phyloP scores from a whole-genome alignment of 225 moss, liverwort and hornwort species.

The Asterella californica region DNA sequence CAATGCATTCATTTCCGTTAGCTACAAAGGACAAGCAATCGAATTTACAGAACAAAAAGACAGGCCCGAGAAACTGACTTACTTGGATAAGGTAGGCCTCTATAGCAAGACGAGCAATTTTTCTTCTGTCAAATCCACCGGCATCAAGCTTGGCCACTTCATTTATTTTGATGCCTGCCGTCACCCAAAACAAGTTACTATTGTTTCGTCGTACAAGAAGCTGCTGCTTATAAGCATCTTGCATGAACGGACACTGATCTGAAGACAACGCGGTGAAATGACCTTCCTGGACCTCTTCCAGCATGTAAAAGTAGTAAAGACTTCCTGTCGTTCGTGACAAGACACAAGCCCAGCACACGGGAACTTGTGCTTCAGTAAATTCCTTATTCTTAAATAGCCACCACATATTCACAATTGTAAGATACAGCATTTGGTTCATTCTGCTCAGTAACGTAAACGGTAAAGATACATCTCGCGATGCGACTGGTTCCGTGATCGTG shows the following conservation, averaged over 20 bases:
- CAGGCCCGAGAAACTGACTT: background rate
- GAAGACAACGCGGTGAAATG: background rate
- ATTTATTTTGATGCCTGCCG: constrained; percentile 88
- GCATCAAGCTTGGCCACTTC: constrained; percentile 64
- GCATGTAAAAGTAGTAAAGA: background rate
- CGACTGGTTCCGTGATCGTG: too few species aligned
- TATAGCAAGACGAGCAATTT: constrained; percentile 78
- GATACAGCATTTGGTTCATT: background rate
- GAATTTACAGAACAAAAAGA: background rate
- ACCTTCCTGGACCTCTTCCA: background rate
- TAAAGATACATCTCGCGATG: too few species aligned
- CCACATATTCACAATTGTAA: background rate
- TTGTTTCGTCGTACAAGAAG: background rate
- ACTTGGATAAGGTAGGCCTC: constrained; percentile 99
- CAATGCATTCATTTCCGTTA: too few species aligned
- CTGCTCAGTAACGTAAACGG: too few species aligned
- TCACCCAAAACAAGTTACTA: background rate
- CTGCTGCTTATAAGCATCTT: background rate
- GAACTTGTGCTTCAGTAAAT: background rate
- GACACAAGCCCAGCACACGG: background rate
- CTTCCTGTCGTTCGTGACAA: background rate
- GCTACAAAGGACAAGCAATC: background rate
- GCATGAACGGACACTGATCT: background rate
- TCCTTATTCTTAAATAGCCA: background rate
- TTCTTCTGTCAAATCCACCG: constrained; percentile 62